phyloP scores from a whole-genome alignment of 345 rosid genomes.

The Jatropha curcas region DNA sequence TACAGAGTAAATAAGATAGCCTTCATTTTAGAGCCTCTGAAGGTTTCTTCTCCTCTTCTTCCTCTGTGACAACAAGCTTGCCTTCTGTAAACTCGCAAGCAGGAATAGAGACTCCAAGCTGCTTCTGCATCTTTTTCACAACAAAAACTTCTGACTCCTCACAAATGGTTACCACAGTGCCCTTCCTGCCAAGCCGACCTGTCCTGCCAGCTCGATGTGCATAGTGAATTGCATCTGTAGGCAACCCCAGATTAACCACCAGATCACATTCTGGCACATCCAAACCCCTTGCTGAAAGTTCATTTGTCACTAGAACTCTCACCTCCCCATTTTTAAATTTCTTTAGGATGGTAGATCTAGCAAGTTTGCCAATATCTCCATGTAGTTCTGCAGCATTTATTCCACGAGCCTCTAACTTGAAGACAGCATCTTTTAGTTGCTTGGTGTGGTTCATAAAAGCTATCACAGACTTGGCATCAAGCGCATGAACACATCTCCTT shows the following conservation, averaged over 20 bases:
- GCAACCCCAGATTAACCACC: conserved; percentile 83
- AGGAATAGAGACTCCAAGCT: conserved; percentile 62
- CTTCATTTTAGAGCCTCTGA: conserved; percentile 21
- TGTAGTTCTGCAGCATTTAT: conserved; percentile 79
- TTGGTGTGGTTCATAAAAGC: conserved; percentile 88
- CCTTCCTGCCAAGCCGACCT: conserved; percentile 86
- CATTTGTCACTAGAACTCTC: conserved; percentile 80
- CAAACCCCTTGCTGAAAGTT: conserved; percentile 92
- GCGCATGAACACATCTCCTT: conserved; percentile 88
- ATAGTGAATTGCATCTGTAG: conserved; percentile 75
- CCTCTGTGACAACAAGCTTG: conserved; percentile 41
- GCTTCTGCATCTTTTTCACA: conserved; percentile 86
- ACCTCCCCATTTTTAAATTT: conserved; percentile 85
- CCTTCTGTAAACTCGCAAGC: conserved; percentile 87
- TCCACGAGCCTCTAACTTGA: conserved; percentile 89
- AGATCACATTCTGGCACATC: conserved; percentile 92
- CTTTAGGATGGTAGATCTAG: conserved; percentile 74
- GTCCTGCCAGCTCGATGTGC: conserved; percentile 94
- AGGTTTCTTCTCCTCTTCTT: conserved; percentile 45
- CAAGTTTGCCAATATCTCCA: conserved; percentile 95
- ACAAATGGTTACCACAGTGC: conserved; percentile 76
- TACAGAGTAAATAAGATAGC: not conserved
- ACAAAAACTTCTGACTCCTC: conserved; percentile 84
- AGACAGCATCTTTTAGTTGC: conserved; percentile 89
- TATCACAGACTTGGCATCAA: conserved; percentile 77